These are phyloP conservation scores for Trypanosomatidae sp. DNA, from an alignment of 208 protist species.

Conservation along the genomic window DNA sequence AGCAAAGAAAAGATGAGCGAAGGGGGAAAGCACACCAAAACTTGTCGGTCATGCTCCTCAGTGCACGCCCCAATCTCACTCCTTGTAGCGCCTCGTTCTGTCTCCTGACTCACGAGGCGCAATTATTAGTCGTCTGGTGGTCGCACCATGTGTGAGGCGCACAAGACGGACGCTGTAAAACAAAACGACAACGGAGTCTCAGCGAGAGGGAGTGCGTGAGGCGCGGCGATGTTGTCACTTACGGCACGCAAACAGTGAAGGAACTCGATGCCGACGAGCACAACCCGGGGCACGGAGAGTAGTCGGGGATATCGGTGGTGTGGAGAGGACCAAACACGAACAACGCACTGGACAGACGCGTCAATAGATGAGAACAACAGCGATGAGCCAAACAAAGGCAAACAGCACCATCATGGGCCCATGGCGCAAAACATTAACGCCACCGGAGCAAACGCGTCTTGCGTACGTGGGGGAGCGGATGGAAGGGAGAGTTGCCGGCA, in stretches of 20 bases:
- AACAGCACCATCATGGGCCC: too few relatives aligned
- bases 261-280: not conserved
- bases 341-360: too few relatives aligned
- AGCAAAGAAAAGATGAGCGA: not conserved
- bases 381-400: not conserved
- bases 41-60: not conserved
- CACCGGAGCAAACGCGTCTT: too few relatives aligned
- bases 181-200: not conserved
- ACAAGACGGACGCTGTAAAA: not conserved
- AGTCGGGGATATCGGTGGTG: not conserved
- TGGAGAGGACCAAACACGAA: not conserved
- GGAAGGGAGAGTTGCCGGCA: too few relatives aligned
- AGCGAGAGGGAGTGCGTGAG: not conserved
- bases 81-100: not conserved
- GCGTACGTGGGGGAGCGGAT: too few relatives aligned
- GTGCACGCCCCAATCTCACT: not conserved
- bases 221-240: not conserved
- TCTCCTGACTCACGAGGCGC: not conserved
- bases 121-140: not conserved
- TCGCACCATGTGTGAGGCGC: not conserved
- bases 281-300: not conserved
- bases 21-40: not conserved
- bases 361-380: not conserved
- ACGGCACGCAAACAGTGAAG: not conserved
- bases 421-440: too few relatives aligned